phyloP scores from a whole-genome alignment of 106 monocot genomes.

The Allium cepa region DNA sequence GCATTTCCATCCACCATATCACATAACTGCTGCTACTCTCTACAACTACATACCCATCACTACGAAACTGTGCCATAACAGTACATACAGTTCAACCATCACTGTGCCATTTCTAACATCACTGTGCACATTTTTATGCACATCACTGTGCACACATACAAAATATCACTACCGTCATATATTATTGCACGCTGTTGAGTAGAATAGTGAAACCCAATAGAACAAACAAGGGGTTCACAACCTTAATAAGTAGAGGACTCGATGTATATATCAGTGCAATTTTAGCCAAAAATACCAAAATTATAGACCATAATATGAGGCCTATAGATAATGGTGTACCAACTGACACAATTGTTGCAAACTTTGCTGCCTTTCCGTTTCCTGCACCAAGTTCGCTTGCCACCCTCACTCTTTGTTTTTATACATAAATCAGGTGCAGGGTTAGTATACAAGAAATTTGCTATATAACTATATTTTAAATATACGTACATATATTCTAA shows the following conservation, averaged over 20 bases:
- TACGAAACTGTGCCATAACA: too few relatives aligned
- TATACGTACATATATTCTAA: too few relatives aligned
- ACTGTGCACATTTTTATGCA: too few relatives aligned
- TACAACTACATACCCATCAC: too few relatives aligned
- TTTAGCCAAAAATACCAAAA: conserved; percentile 42
- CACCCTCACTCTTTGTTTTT: conserved; percentile 45
- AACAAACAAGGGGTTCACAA: conserved; percentile 38
- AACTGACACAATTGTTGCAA: conserved; percentile 46
- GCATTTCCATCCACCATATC: too few relatives aligned
- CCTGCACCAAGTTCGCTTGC: conserved; percentile 78
- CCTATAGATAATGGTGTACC: conserved; percentile 39
- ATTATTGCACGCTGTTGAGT: conserved; percentile 94
- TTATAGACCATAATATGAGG: conserved; percentile 40
- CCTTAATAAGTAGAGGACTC: conserved; percentile 25
- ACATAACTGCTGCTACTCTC: too few relatives aligned
- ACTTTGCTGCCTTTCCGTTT: conserved; percentile 57
- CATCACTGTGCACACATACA: too few relatives aligned
- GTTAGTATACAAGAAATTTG: too few relatives aligned
- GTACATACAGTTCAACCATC: too few relatives aligned
- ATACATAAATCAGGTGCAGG: neutral
- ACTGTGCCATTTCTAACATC: too few relatives aligned
- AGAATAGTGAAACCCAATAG: conserved; percentile 70
- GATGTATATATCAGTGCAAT: conserved; percentile 54
- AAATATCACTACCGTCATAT: too few relatives aligned
- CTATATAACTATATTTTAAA: too few relatives aligned